Evolutionary conservation across 2,329 filamentous ascomycete genomes (phyloP), one percentile per base, ranked within the genome.

Genomic region (Shiraia sp.): DNA sequence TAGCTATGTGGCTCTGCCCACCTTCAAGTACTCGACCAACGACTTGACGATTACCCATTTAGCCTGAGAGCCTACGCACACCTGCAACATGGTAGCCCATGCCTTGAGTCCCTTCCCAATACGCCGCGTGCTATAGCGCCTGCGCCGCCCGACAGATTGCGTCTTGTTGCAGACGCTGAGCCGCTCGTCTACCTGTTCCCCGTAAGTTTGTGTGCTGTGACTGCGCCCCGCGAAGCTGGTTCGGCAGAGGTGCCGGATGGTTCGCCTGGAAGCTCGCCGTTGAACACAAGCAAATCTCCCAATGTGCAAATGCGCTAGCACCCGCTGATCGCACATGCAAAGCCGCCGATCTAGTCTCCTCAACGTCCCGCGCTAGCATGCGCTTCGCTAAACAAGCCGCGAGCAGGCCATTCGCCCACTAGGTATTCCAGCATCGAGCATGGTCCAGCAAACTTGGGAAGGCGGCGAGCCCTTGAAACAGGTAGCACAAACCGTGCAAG

Each of bases 41-140:
- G n/a, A n/a, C n/a, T n/a, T n/a, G n/a, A n/a, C n/a, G n/a, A n/a
- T 30, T 57, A 61, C 35, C 61, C 57, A 58, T 64, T 66, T 66
- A 66, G 63, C 38, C 38, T 41, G 38, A 41, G n/a, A n/a, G n/a
- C n/a, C n/a, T n/a, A n/a, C n/a, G n/a, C n/a, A n/a, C n/a, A n/a
- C n/a, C n/a, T n/a, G n/a, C n/a, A n/a, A n/a, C 53, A 42, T 55
- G 47, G 41, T 30, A 50, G 49, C 40, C 55, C 40, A 49, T 48
- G 44, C 48, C 35, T 30, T 37, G 24, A 25, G 37, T 31, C 42
- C 42, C 45, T 32, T 30, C 46, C 32, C 38, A 51, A 36, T 33
- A 40, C 28, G 33, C 38, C 5, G 35, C 35, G 31, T 36, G 31
- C 31, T 37, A n/a, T 27, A 37, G 34, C 26, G 28, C 31, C 26